Percentiles rank a stretch among this genome's conserved stretches.
These are phyloP conservation scores for Astragalus membranaceus DNA, from an alignment of 306 rosid species.

Conservation along the genomic window DNA sequence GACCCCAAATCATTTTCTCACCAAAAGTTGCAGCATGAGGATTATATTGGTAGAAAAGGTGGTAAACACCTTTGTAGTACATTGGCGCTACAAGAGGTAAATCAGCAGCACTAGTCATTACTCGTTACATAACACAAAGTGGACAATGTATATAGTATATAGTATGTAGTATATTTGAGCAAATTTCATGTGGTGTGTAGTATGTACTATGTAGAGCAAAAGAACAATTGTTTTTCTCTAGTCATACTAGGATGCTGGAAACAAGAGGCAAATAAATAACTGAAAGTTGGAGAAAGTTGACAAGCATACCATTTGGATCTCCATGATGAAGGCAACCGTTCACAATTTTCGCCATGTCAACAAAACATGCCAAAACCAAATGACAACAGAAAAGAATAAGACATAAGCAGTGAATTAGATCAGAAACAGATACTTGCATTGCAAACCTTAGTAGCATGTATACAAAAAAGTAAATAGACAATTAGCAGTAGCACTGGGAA, in stretches of 20 bases:
- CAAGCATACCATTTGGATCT: constrained; percentile 40
- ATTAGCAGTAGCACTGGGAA: background rate
- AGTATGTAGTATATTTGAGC: too few species aligned
- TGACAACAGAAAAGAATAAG: constrained; percentile 1
- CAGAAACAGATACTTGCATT: background rate
- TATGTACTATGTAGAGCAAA: background rate
- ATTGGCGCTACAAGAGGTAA: constrained; percentile 31
- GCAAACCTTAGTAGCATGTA: background rate
- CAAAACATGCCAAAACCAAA: constrained; percentile 27
- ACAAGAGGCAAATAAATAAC: background rate
- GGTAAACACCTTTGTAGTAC: constrained; percentile 40
- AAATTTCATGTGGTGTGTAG: background rate
- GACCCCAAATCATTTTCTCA: constrained; percentile 47
- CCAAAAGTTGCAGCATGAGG: constrained; percentile 40
- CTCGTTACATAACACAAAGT: background rate
- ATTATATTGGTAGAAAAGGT: constrained; percentile 46
- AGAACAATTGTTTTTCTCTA: too few species aligned
- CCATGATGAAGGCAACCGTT: background rate
- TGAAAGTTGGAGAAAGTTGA: background rate
- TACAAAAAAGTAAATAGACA: background rate
- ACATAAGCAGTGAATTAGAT: background rate
- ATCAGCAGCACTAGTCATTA: background rate
- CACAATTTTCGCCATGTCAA: background rate
- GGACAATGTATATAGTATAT: too few species aligned
- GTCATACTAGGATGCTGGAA: too few species aligned